Base-by-base conservation (phyloP, 257 asterid genomes). In the Anisodus acutangulus region DNA sequence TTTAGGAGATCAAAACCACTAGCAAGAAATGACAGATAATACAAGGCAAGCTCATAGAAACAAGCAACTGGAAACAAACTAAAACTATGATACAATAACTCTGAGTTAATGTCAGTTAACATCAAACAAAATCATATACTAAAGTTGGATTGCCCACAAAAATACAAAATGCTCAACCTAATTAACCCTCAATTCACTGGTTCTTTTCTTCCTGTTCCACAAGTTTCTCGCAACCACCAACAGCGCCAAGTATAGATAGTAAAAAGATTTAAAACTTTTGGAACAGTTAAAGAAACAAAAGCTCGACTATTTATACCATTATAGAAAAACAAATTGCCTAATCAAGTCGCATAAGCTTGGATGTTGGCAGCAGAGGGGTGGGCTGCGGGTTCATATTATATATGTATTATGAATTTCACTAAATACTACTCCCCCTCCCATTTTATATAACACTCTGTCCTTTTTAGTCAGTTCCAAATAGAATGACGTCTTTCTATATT, bases 71-170 rank as follows among this genome's bases (percentile, higher is more conserved):
- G 54, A 16, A 0, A 17, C 79, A 37, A 68, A 39, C 78, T 16
- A 68, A 68, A 43, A 70, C 55, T 71, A 45, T 9, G 57, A 71
- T 71, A 54, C 79, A 71, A 71, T 16, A 43, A 15, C 57, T 71
- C 9, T 10, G 16, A 71, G 79, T 5, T 41, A 43, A 43, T 69
- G 54, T 71, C 57, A 43, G 37, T 71, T 71, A 71, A 71, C 57
- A 41, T 71, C 57, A 71, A 71, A 71, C 17, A 1, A 71, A 71
- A 39, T 76, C 81, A 49, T 12, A 1, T 6, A 19, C 60, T 10
- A 19, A 51, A 49, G 62, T 12, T 76, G 62, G 43, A 76, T 12
- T 19, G 43, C 81, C 19, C 22, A 51, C 60, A 76, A 76, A 74
- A 76, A 6, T 12, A 76, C 62, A 68, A 60, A 69, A n/a, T n/a